Base-by-base conservation (phyloP, 805 yeast genomes). In the Metschnikowia gruessii region DNA sequence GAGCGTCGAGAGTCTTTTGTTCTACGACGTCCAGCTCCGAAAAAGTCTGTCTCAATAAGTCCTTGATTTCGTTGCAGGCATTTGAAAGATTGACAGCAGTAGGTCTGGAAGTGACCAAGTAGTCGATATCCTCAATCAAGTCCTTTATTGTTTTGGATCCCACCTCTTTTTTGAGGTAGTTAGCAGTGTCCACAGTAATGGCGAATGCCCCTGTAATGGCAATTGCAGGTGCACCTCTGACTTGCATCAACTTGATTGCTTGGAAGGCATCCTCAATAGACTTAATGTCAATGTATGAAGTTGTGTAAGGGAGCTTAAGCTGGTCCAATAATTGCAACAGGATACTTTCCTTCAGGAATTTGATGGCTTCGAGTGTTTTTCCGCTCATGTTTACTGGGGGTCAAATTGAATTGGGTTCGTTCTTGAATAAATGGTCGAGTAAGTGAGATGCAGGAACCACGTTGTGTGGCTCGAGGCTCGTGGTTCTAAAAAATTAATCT, bases 181-280 rank as follows among this genome's bases (percentile, higher is more conserved):
- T 57, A 46, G 66, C 67, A 3, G 80, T 65, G 54, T 92, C 97
- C n/a, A 86, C 81, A 1, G 87, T 83, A 3, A 92, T 77, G 2
- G 96, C 80, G 49, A 91, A 76, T 1, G 90, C 82, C 4, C 96
- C 98, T 2, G 92, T 97, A 48, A 92, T 87, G 51, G 97, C 97
- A 61, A 92, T 92, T 1, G 98, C 98, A 0, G 99, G 99, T 0
- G 99, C 99, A 32, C 99, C 99, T 63, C 99, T 77, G 4, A 95
- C 97, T 58, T 87, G 90, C 99, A 92, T 92, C 48, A 75, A 75
- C 60, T 82, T 83, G 64, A 92, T 92, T n/a, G 87, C 95, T 16
- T 76, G 74, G 65, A 70, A 88, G 3, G 95, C 97, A 62, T 85
- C 90, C 39, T 83, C 83, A 42, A 87, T 81, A 15, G 80, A 69